A percentile compares a stretch with the other conserved stretches of the same genome.
phyloP scores from a whole-genome alignment of 805 yeast species.

The Saccharomycopsis microspora region DNA sequence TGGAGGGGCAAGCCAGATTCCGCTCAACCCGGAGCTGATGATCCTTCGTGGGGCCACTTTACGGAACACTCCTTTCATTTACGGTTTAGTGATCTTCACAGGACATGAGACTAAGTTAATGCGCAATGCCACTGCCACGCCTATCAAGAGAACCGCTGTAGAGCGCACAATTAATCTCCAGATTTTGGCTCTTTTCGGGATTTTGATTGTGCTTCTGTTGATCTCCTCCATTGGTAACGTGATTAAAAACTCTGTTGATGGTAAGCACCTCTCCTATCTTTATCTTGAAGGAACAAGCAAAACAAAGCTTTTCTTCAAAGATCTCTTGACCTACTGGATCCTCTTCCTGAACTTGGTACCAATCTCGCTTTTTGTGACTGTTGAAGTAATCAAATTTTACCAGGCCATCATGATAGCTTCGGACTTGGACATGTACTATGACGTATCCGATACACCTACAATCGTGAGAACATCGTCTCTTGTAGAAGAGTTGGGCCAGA shows the following conservation, averaged over 20 bases:
- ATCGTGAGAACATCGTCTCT: slow-evolving; percentile 90
- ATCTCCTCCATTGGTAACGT: slow-evolving; percentile 87
- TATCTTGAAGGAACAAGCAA: slow-evolving; percentile 57
- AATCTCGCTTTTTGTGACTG: slow-evolving; percentile 90
- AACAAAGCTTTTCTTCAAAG: slow-evolving; percentile 68
- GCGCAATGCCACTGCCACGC: slow-evolving; percentile 98
- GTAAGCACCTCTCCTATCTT: slow-evolving; percentile 48
- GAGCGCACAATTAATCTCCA: slow-evolving; percentile 91
- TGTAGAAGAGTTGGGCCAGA: slow-evolving; percentile 96
- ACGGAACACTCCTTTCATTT: slow-evolving; percentile 90
- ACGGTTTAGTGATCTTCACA: slow-evolving; percentile 87
- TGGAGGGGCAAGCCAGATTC: slow-evolving; percentile 46
- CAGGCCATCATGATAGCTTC: slow-evolving; percentile 92
- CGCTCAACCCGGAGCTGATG: slow-evolving; percentile 85
- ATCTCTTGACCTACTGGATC: slow-evolving; percentile 91
- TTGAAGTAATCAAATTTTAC: slow-evolving; percentile 88
- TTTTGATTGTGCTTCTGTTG: slow-evolving; percentile 62
- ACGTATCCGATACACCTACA: slow-evolving; percentile 83
- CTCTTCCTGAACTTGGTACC: slow-evolving; percentile 95
- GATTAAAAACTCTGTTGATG: slow-evolving; percentile 47
- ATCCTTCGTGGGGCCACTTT: slow-evolving; percentile 90
- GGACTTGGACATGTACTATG: slow-evolving; percentile 88
- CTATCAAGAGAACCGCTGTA: slow-evolving; percentile 93
- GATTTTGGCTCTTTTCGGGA: slow-evolving; percentile 75
- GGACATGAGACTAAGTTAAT: slow-evolving; percentile 97